phyloP scores from a whole-genome alignment of 257 asterid genomes.

The Euphrasia confusa region DNA sequence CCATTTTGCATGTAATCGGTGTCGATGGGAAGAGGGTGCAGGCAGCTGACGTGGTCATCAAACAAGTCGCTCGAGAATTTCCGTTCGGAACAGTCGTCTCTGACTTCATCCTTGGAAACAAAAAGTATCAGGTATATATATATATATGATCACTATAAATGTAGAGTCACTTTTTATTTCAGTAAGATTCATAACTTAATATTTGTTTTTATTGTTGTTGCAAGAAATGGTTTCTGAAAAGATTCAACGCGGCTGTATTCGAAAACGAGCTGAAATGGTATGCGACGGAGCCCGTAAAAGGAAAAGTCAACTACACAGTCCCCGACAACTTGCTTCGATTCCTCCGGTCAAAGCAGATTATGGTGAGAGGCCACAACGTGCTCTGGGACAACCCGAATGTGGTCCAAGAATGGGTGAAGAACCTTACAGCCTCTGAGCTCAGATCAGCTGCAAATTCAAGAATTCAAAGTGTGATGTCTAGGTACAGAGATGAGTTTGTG shows the following conservation, averaged over 20 bases:
- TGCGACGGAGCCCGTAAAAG: too few species aligned
- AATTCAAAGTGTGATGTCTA: not conserved
- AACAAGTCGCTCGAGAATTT: slow-evolving; percentile 54
- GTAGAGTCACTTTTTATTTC: too few species aligned
- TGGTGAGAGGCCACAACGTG: too few species aligned
- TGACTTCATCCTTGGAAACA: slow-evolving; percentile 39
- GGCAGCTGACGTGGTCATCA: slow-evolving; percentile 38
- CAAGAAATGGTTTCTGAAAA: slow-evolving; percentile 42
- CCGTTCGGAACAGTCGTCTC: slow-evolving; percentile 59
- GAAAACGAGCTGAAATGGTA: too few species aligned
- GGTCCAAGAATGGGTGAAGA: slow-evolving; percentile 49
- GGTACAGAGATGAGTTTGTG: too few species aligned
- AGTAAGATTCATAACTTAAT: too few species aligned
- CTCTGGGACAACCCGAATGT: slow-evolving; percentile 34
- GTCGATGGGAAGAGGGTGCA: slow-evolving; percentile 34
- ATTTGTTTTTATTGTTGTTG: too few species aligned
- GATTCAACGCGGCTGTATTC: slow-evolving; percentile 26
- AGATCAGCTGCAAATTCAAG: slow-evolving; percentile 37
- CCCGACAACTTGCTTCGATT: too few species aligned
- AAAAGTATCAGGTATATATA: slow-evolving; percentile 43
- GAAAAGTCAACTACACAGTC: too few species aligned
- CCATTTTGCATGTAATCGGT: slow-evolving; percentile 43
- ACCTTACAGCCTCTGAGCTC: slow-evolving; percentile 34
- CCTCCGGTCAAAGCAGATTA: too few species aligned
- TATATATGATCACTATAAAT: not conserved